Conservation (phyloP, 495 filamentous ascomycete species). For the Chaetomium tenue region DNA sequence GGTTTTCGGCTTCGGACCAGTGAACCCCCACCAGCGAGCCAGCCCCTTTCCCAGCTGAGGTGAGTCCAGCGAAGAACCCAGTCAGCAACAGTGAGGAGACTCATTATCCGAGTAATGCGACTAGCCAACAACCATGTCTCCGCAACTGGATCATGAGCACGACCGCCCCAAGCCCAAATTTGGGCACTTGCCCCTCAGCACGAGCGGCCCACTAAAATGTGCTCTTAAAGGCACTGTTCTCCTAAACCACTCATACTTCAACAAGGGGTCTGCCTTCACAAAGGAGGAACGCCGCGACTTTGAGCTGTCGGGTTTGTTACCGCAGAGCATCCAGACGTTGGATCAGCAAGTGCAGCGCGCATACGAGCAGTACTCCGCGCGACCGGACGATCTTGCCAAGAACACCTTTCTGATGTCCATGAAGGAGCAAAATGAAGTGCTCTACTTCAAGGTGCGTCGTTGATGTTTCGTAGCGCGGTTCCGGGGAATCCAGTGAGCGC, state of each 20-base stretch:
- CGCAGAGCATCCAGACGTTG: constrained; percentile 70
- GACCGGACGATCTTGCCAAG: constrained; percentile 64
- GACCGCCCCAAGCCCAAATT: constrained; percentile 44
- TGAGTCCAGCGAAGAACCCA: no score
- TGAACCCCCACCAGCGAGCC: no score
- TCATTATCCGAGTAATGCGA: no score
- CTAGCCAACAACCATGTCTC: not conserved
- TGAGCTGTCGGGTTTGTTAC: constrained; percentile 68
- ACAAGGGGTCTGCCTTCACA: constrained; percentile 81
- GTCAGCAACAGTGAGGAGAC: no score
- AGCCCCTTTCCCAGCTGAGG: no score
- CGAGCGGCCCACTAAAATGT: constrained; percentile 62
- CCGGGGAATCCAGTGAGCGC: not conserved
- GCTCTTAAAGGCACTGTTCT: constrained; percentile 59
- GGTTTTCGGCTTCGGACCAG: no score
- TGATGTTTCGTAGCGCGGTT: not conserved
- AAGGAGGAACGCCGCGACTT: constrained; percentile 66
- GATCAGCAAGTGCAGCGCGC: constrained; percentile 76
- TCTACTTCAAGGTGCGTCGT: constrained; percentile 62
- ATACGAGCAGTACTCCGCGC: constrained; percentile 71
- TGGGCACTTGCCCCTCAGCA: constrained; percentile 60
- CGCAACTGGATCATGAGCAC: constrained; percentile 1
- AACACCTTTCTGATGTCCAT: constrained; percentile 85
- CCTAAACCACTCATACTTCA: constrained; percentile 68
- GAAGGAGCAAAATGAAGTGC: constrained; percentile 79